Percentiles rank a stretch among this genome's conserved stretches.
Evolutionary conservation across 202 grass and related monocot species (phyloP).

Genomic region (Schoenoplectus tabernaemontani): DNA sequence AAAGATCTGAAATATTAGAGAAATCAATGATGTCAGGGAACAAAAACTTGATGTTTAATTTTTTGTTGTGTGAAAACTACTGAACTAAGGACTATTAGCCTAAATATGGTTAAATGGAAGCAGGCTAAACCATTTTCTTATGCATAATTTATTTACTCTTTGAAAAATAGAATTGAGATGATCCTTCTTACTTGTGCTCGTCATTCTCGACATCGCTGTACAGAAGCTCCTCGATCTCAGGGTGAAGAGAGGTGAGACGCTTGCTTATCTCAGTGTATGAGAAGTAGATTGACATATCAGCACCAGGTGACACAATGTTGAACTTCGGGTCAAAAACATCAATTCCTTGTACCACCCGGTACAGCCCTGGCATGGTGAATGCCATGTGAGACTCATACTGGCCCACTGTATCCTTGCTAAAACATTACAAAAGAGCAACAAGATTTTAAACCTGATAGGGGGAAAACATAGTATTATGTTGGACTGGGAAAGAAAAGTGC

Average conservation of each 20-base stretch:
- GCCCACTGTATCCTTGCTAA: slow-evolving; percentile 95
- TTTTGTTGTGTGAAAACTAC: slow-evolving; percentile 12
- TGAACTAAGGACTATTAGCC: slow-evolving; percentile 30
- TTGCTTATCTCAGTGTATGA: slow-evolving; percentile 56
- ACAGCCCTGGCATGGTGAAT: slow-evolving; percentile 88
- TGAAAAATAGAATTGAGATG: neutral
- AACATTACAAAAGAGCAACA: slow-evolving; percentile 17
- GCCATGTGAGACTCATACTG: slow-evolving; percentile 96
- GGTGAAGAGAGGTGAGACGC: slow-evolving; percentile 83
- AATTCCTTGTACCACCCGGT: slow-evolving; percentile 92
- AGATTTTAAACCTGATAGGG: neutral
- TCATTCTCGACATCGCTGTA: slow-evolving; percentile 61
- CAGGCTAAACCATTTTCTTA: too few relatives aligned
- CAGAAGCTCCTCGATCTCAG: slow-evolving; percentile 90
- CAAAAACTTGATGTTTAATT: neutral
- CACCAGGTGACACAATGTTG: slow-evolving; percentile 97
- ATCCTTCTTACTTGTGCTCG: slow-evolving; percentile 66
- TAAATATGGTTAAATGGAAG: too few relatives aligned
- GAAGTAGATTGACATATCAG: slow-evolving; percentile 95
- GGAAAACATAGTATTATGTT: neutral
- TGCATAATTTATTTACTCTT: too few relatives aligned
- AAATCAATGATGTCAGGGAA: neutral
- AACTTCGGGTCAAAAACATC: slow-evolving; percentile 98
- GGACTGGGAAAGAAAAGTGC: neutral
- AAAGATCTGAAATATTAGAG: neutral